These are phyloP conservation scores for Lachancea quebecensis DNA, from an alignment of 805 yeast genomes.

Conservation along the genomic window DNA sequence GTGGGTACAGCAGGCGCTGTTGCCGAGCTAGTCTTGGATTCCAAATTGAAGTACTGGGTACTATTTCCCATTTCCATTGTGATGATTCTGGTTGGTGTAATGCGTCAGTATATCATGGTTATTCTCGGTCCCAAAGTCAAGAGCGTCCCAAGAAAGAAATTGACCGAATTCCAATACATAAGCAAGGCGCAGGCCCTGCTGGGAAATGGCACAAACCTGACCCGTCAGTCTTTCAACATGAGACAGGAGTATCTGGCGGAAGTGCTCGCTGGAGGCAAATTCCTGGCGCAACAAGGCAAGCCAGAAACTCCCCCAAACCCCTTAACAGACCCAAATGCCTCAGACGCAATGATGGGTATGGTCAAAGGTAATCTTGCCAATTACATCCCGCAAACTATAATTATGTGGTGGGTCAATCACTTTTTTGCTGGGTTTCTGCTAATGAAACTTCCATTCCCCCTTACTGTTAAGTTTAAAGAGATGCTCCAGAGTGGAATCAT, in stretches of 20 bases:
- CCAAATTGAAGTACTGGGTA: constrained; percentile 82
- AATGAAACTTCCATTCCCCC: constrained; percentile 84
- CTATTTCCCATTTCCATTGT: constrained; percentile 81
- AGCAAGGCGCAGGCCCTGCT: constrained; percentile 53
- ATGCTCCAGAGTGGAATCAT: constrained; percentile 86
- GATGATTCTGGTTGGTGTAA: constrained; percentile 80
- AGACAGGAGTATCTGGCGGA: constrained; percentile 46
- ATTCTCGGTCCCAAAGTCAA: constrained; percentile 56
- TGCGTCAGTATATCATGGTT: constrained; percentile 60
- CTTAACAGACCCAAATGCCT: constrained; percentile 59
- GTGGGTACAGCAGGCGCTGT: constrained; percentile 26
- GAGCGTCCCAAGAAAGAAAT: constrained; percentile 42
- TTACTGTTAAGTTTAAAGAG: constrained; percentile 81
- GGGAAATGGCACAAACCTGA: constrained; percentile 45
- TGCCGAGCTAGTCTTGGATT: constrained; percentile 65
- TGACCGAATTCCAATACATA: constrained; percentile 60
- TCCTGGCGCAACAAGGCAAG: constrained; percentile 41
- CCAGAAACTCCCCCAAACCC: constrained; percentile 44
- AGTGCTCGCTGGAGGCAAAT: constrained; percentile 47
- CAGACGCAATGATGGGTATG: constrained; percentile 69
- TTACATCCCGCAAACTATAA: constrained; percentile 83
- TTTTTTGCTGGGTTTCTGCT: constrained; percentile 88
- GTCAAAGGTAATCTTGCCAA: constrained; percentile 76
- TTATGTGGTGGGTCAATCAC: constrained; percentile 94
- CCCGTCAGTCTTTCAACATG: constrained; percentile 43